Percentiles rank a stretch among this genome's conserved stretches.
These are phyloP conservation scores for Candida golubevii DNA, from an alignment of 805 yeast genomes.

Conservation along the genomic window DNA sequence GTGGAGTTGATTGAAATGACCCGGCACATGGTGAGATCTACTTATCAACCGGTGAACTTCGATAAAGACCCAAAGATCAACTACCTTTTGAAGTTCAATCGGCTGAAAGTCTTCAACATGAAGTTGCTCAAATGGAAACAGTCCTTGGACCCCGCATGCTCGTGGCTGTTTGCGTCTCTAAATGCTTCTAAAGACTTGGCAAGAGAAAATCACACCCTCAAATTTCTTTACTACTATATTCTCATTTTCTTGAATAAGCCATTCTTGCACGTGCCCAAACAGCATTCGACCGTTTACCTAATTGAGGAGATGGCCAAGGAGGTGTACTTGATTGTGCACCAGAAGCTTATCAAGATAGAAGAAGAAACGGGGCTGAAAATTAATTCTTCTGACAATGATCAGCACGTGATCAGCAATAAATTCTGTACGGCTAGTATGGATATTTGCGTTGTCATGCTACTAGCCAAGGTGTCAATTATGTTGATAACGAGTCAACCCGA, in stretches of 20 bases:
- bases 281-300: slow-evolving; percentile 14
- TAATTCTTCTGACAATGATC: background rate
- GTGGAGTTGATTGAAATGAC: slow-evolving; percentile 15
- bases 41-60: slow-evolving; percentile 15
- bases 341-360: slow-evolving; percentile 10
- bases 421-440: slow-evolving; percentile 16
- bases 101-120: slow-evolving; percentile 15
- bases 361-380: slow-evolving; percentile 2
- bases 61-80: slow-evolving; percentile 16
- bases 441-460: slow-evolving; percentile 13
- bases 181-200: slow-evolving; percentile 10
- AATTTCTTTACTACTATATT: slow-evolving; percentile 14
- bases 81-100: slow-evolving; percentile 17
- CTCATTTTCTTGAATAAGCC: slow-evolving; percentile 18
- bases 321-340: slow-evolving; percentile 11
- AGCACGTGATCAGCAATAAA: background rate
- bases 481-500: slow-evolving; percentile 16
- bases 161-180: slow-evolving; percentile 16
- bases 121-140: slow-evolving; percentile 16
- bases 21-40: slow-evolving; percentile 14
- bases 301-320: slow-evolving; percentile 18
- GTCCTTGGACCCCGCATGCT: slow-evolving; percentile 10
- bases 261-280: slow-evolving; percentile 17
- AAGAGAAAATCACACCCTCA: slow-evolving; percentile 16
- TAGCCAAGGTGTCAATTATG: slow-evolving; percentile 13